These are phyloP conservation scores for Plasmodium cynomolgi DNA, from an alignment of 169 alveolate genomes.

Conservation along the genomic window DNA sequence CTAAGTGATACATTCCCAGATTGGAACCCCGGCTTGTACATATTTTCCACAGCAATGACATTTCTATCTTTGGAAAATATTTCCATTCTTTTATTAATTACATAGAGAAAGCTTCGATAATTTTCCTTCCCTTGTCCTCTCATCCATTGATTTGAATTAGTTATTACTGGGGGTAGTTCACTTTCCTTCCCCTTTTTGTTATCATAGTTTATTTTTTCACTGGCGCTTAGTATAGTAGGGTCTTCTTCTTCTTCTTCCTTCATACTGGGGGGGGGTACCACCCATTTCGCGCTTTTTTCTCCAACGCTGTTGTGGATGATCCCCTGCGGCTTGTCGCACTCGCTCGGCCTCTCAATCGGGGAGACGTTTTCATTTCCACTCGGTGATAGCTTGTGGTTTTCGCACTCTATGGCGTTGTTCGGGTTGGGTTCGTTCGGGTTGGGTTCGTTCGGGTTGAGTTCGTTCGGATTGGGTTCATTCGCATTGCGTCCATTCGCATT, in stretches of 20 bases:
- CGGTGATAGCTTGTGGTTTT: not conserved
- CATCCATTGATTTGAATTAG: not conserved
- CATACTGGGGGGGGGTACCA: not conserved
- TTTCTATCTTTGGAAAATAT: constrained; percentile 15
- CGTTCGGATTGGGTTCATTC: too few species aligned
- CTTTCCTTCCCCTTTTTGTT: not conserved
- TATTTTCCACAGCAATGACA: not conserved
- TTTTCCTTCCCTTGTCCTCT: constrained; percentile 38
- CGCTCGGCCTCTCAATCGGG: not conserved
- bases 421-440: not conserved
- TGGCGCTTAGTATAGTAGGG: not conserved
- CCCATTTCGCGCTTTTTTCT: not conserved
- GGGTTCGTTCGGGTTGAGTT: too few species aligned
- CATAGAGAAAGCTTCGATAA: constrained; percentile 38
- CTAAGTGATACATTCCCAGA: not conserved
- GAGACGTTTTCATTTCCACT: not conserved
- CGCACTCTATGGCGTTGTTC: not conserved
- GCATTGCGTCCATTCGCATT: too few species aligned
- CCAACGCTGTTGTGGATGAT: not conserved
- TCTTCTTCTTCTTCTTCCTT: not conserved
- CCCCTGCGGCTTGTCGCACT: not conserved
- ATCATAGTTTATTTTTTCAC: not conserved
- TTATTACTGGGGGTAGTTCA: not conserved
- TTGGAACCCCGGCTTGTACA: not conserved
- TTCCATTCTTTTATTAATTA: constrained; percentile 53